Evolutionary conservation across 2,329 filamentous ascomycete species (phyloP).

Genomic region (Aspergillus floridensis): DNA sequence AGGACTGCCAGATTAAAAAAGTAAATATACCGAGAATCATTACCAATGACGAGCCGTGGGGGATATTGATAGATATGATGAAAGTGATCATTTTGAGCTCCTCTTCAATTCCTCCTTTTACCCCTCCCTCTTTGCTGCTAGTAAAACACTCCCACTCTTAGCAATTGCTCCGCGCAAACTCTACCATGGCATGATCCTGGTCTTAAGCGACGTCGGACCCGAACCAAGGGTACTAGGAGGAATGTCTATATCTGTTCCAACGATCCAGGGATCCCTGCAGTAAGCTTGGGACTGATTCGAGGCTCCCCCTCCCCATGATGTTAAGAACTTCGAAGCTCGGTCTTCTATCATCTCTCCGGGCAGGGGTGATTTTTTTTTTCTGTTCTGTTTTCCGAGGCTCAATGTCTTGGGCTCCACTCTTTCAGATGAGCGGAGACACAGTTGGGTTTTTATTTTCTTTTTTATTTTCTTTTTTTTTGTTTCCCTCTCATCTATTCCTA

Average conservation of each 20-base stretch:
- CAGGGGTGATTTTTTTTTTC: neutral
- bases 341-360: neutral
- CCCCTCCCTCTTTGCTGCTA: constrained; percentile 1
- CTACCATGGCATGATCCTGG: neutral
- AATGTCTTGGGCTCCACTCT: neutral
- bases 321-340: neutral
- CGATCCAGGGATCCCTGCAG: constrained; percentile 1
- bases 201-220: neutral
- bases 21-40: neutral
- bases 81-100: neutral
- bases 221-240: neutral
- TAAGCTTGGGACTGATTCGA: neutral
- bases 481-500: no score
- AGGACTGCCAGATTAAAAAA: neutral
- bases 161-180: neutral
- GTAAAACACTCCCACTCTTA: neutral
- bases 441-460: neutral
- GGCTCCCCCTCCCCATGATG: neutral
- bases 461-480: neutral
- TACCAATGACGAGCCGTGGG: neutral
- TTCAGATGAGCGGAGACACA: neutral
- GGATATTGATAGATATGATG: neutral
- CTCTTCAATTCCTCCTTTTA: neutral
- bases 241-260: neutral
- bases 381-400: neutral